Conservation (phyloP, 108 stramenopile species). For the Cylindrotheca fusiformis region DNA sequence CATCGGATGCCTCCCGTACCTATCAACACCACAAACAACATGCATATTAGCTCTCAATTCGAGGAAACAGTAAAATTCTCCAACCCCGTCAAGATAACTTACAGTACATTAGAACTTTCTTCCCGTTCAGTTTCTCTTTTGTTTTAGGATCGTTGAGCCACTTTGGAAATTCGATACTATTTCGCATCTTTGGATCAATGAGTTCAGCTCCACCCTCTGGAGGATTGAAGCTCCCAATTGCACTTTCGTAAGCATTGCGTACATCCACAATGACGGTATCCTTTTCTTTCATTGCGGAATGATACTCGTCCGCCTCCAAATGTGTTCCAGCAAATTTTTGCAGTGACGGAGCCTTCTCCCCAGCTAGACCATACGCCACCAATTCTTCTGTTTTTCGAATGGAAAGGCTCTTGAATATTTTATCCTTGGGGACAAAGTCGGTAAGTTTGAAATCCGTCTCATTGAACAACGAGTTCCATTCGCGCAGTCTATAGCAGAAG, state of each 20-base stretch:
- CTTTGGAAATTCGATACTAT: constrained; percentile 64
- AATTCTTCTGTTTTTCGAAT: constrained; percentile 65
- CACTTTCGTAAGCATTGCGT: constrained; percentile 72
- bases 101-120: constrained; percentile 80
- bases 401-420: constrained; percentile 54
- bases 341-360: constrained; percentile 57
- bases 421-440: constrained; percentile 48
- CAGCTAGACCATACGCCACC: constrained; percentile 72
- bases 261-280: constrained; percentile 86
- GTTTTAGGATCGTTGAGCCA: constrained; percentile 69
- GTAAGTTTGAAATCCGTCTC: constrained; percentile 80
- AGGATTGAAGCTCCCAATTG: constrained; percentile 65
- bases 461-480: constrained; percentile 47
- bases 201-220: constrained; percentile 58
- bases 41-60: constrained; percentile 1
- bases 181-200: constrained; percentile 78
- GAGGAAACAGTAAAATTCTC: too few species aligned
- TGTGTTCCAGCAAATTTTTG: constrained; percentile 57
- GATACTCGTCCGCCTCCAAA: constrained; percentile 74
- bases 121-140: constrained; percentile 60
- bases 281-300: constrained; percentile 57
- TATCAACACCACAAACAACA: background rate
- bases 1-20: constrained; percentile 55
- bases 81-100: constrained; percentile 31
- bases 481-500: constrained; percentile 53